Evolutionary conservation across 164 flowering plant genomes (phyloP).

Genomic region (grape (Vitis vinifera)): DNA sequence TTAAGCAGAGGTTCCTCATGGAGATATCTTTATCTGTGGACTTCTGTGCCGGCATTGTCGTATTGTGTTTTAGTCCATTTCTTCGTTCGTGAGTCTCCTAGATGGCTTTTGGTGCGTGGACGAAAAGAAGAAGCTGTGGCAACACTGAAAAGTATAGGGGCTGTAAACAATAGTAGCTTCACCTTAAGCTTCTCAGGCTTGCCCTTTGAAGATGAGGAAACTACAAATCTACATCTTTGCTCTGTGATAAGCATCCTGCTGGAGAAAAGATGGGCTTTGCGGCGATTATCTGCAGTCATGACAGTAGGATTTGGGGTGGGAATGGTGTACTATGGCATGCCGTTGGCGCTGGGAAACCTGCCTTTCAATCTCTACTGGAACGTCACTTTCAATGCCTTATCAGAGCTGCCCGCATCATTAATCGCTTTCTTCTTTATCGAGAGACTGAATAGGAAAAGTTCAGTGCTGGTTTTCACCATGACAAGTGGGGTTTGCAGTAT

Average conservation of each 20-base stretch:
- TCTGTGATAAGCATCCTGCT: slow-evolving; percentile 45
- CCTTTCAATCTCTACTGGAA: slow-evolving; percentile 48
- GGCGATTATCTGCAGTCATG: slow-evolving; percentile 42
- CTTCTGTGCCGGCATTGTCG: slow-evolving; percentile 39
- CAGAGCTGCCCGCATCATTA: slow-evolving; percentile 55
- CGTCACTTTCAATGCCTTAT: slow-evolving; percentile 54
- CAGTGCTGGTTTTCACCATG: slow-evolving; percentile 29
- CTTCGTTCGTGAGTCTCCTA: slow-evolving; percentile 62
- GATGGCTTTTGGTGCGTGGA: slow-evolving; percentile 1
- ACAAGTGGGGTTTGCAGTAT: slow-evolving; percentile 50
- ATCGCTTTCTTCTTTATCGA: slow-evolving; percentile 40
- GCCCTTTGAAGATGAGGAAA: slow-evolving; percentile 2
- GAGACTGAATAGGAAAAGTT: slow-evolving; percentile 29
- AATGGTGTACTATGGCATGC: slow-evolving; percentile 70
- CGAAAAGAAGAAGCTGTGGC: slow-evolving; percentile 45
- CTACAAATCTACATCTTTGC: slow-evolving; percentile 18
- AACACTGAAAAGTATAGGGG: slow-evolving; percentile 30
- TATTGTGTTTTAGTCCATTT: slow-evolving; percentile 40
- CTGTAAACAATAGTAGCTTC: slow-evolving; percentile 4
- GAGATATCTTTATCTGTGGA: slow-evolving; percentile 54
- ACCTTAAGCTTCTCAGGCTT: slow-evolving; percentile 16
- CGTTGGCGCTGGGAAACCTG: slow-evolving; percentile 52
- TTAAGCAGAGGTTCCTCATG: slow-evolving; percentile 37
- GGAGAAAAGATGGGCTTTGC: slow-evolving; percentile 45
- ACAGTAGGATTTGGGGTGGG: slow-evolving; percentile 56